Base-by-base conservation (phyloP, 768 basidiomycete species). In the Hortiboletus flavorubellus region DNA sequence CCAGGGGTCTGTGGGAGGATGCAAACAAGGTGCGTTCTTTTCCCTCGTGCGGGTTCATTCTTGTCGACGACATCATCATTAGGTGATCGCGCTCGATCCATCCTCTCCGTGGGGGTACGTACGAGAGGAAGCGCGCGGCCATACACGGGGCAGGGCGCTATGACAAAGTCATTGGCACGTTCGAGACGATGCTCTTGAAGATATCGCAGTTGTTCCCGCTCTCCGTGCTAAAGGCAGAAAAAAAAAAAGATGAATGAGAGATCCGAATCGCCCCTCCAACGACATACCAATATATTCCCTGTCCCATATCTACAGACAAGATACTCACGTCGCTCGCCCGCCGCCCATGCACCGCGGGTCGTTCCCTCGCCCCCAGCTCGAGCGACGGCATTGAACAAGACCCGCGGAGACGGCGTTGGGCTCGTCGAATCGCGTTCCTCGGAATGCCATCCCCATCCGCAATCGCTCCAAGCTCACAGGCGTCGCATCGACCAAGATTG, bases 401-500 rank as follows among this genome's bases (percentile, higher is more conserved):
- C 55, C 26, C 49, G 51, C 16, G 55, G 46, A 16, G 54, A 46
- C 15, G 54, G 54, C 8, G 51, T 34, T 16, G 57, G 63, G 15
- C 44, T 58, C n/a, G 8, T 43, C 30, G 35, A 34, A 8, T 51
- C 56, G 12, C 53, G n/a, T 21, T 59, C 60, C 9, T 21, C 21
- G 21, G 46, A n/a, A 14, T 30, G 18, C 16, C 39, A 39, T 34
- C 7, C 30, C 30, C 41, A 52, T 21, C 51, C 58, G 2, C 42
- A 26, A 2, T 56, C 50, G 2, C 51, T 56, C 21, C 34, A 66
- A 8, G 72, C 16, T 47, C 21, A 30, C 49, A 23, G 35, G 34
- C 7, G 47, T 46, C n/a, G 39, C 15, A 81, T 85, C 34, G 12
- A 91, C 87, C 33, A 88, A 71, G 56, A 90, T 90, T 3, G 83